Conservation (phyloP, 208 protist species). For the Trypanosoma boissoni region DNA sequence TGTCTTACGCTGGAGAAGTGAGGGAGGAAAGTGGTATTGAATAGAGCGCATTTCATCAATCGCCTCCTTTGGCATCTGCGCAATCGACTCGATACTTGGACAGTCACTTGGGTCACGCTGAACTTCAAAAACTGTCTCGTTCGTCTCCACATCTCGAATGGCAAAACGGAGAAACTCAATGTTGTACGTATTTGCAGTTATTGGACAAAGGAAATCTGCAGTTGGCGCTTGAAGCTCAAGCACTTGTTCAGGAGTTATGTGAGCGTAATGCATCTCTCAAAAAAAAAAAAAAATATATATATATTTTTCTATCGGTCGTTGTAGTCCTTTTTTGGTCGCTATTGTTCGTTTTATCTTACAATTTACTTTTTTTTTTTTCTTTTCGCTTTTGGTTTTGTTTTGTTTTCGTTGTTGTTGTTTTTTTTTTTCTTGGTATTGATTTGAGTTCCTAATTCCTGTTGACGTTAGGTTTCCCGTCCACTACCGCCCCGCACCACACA, state of each 20-base stretch:
- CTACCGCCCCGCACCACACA: background rate
- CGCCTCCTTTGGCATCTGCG: conserved; percentile 42
- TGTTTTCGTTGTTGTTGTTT: conserved; percentile 7
- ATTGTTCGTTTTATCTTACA: background rate
- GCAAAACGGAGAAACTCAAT: conserved; percentile 95
- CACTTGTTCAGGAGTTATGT: conserved; percentile 67
- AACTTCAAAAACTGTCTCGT: conserved; percentile 84
- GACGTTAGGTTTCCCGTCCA: background rate
- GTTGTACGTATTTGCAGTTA: conserved; percentile 90
- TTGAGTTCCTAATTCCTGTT: background rate
- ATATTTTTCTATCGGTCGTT: conserved; percentile 9
- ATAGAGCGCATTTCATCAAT: conserved; percentile 71
- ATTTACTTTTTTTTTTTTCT: conserved; percentile 3
- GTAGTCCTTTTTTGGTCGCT: background rate
- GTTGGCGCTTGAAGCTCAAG: conserved; percentile 66
- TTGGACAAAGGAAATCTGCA: conserved; percentile 88
- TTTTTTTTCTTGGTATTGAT: background rate
- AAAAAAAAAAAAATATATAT: conserved; percentile 12
- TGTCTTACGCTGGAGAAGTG: conserved; percentile 63
- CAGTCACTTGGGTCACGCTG: conserved; percentile 49
- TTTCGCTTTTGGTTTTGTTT: conserved; percentile 22
- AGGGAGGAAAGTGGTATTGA: conserved; percentile 87
- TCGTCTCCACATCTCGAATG: conserved; percentile 90
- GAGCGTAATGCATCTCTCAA: conserved; percentile 1
- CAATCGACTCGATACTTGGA: conserved; percentile 14